These are phyloP conservation scores for Melampsora abietis-canadensis DNA, from an alignment of 1,284 basidiomycete genomes.

Conservation along the genomic window DNA sequence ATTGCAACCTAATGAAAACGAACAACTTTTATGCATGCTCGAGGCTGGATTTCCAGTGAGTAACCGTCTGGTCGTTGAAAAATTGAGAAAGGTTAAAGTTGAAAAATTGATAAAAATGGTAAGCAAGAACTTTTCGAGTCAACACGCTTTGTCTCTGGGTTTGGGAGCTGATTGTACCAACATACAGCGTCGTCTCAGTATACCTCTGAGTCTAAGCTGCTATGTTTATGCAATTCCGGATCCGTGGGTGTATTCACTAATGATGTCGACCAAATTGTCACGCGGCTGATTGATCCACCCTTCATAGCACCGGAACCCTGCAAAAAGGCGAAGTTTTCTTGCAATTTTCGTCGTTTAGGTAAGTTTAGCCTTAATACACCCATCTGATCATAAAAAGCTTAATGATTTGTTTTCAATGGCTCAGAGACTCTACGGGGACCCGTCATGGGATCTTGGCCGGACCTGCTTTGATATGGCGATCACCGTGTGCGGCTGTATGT, in stretches of 20 bases:
- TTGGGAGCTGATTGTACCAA: not conserved
- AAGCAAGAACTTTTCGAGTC: not conserved
- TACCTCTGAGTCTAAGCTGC: slow-evolving; percentile 14
- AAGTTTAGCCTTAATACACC: not conserved
- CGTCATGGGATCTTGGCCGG: not conserved
- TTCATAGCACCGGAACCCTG: slow-evolving; percentile 16
- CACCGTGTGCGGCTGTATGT: slow-evolving; percentile 23
- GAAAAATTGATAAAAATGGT: slow-evolving; percentile 9
- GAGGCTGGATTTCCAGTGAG: slow-evolving; percentile 19
- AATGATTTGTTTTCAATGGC: not conserved
- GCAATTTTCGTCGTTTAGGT: slow-evolving; percentile 26
- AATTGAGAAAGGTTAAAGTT: slow-evolving; percentile 15
- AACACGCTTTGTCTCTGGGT: not conserved
- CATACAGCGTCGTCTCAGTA: not conserved
- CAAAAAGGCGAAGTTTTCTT: slow-evolving; percentile 29
- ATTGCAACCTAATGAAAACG: slow-evolving; percentile 4
- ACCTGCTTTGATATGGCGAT: slow-evolving; percentile 18
- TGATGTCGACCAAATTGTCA: not conserved
- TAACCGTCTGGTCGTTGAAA: slow-evolving; percentile 10
- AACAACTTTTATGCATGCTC: slow-evolving; percentile 7
- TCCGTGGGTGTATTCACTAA: slow-evolving; percentile 10
- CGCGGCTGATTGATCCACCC: not conserved
- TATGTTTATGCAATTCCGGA: slow-evolving; percentile 36
- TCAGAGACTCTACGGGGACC: slow-evolving; percentile 1
- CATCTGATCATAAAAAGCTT: not conserved